Evolutionary conservation across 2,329 filamentous ascomycete species (phyloP).

Genomic region (Colletotrichum sp.): DNA sequence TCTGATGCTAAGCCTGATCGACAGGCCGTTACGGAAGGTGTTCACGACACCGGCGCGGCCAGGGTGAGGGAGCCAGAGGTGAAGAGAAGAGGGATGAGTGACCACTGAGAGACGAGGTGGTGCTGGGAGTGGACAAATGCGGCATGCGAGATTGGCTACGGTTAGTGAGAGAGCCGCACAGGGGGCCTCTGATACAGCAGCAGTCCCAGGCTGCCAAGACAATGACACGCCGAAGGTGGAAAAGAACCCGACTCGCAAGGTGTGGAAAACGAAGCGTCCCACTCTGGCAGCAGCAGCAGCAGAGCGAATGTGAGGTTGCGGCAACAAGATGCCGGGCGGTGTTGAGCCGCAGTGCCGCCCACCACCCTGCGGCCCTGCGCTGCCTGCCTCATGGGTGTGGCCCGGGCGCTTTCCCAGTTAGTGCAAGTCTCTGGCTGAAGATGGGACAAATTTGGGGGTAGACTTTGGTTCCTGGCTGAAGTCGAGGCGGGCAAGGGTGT

Average conservation of each 20-base stretch:
- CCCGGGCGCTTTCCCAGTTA: background rate
- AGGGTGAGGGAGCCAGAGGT: background rate
- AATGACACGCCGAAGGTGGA: background rate
- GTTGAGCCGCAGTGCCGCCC: background rate
- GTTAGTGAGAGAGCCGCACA: background rate
- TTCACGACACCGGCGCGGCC: slow-evolving; percentile 2
- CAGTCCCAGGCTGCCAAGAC: slow-evolving; percentile 9
- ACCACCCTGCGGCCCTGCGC: background rate
- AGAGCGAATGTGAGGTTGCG: background rate
- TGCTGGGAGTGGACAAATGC: background rate
- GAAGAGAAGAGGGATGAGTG: background rate
- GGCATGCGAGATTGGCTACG: background rate
- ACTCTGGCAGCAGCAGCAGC: background rate
- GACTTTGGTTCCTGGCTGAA: background rate
- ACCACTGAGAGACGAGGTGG: background rate
- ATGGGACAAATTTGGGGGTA: background rate
- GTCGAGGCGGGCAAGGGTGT: background rate
- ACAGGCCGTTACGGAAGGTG: slow-evolving; percentile 5
- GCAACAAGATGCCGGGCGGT: background rate
- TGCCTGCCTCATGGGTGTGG: background rate
- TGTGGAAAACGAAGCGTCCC: background rate
- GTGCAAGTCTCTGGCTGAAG: background rate
- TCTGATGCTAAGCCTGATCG: slow-evolving; percentile 18
- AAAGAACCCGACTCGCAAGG: background rate
- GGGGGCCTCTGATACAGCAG: background rate